A percentile compares a stretch with the other conserved stretches of the same genome.
Conservation (phyloP, 1,139 yeast genomes). For the Geotrichum histeridarum region DNA sequence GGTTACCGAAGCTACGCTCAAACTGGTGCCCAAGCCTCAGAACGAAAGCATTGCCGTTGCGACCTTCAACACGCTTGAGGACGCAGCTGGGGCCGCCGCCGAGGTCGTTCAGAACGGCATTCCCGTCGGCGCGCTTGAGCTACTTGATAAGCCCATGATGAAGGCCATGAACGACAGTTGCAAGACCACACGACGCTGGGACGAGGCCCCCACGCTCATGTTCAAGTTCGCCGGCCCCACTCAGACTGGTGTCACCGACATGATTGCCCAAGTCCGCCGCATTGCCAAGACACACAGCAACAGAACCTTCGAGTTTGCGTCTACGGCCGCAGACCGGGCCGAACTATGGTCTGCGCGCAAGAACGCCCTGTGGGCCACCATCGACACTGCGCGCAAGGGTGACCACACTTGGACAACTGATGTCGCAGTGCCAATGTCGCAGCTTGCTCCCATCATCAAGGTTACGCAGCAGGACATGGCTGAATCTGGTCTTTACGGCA, state of each 20-base stretch:
- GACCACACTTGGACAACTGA: slow-evolving; percentile 61
- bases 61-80: slow-evolving; percentile 49
- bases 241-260: slow-evolving; percentile 32
- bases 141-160: slow-evolving; percentile 56
- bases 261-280: slow-evolving; percentile 26
- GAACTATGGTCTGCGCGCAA: slow-evolving; percentile 85
- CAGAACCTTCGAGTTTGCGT: slow-evolving; percentile 52
- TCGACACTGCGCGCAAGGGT: slow-evolving; percentile 45
- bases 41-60: slow-evolving; percentile 56
- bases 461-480: slow-evolving; percentile 54
- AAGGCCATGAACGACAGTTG: slow-evolving; percentile 44
- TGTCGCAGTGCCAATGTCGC: slow-evolving; percentile 74
- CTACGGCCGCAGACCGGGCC: slow-evolving; percentile 57
- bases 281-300: slow-evolving; percentile 26
- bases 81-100: slow-evolving; percentile 58
- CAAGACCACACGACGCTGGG: slow-evolving; percentile 43
- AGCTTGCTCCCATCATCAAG: slow-evolving; percentile 67
- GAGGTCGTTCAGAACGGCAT: slow-evolving; percentile 51
- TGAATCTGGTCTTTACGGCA: slow-evolving; percentile 51
- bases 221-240: slow-evolving; percentile 57
- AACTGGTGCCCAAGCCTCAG: slow-evolving; percentile 55
- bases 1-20: slow-evolving; percentile 63
- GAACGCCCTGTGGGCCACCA: slow-evolving; percentile 81
- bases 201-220: slow-evolving; percentile 57
- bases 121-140: slow-evolving; percentile 58